These are phyloP conservation scores for Actinomortierella wolfii DNA, from an alignment of 371 early-diverging fungal genomes.

Conservation along the genomic window DNA sequence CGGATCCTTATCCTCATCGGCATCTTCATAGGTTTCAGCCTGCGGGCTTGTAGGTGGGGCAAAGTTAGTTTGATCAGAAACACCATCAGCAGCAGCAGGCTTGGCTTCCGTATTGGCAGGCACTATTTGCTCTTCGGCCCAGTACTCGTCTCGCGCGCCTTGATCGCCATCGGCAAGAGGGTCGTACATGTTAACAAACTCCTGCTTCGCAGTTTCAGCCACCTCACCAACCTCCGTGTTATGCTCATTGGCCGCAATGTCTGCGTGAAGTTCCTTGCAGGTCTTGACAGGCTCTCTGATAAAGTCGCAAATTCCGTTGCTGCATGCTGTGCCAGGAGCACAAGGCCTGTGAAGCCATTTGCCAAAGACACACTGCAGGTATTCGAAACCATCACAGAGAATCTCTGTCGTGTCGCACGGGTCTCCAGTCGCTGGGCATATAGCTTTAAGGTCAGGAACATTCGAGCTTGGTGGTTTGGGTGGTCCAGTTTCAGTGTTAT, in stretches of 20 bases:
- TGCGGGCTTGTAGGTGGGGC: no score
- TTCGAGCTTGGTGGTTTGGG: background rate
- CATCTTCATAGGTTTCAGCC: background rate
- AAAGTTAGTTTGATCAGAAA: background rate
- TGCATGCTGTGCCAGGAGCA: constrained; percentile 28
- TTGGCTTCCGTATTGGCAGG: background rate
- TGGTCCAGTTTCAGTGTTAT: background rate
- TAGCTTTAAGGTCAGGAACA: background rate
- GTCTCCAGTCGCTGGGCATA: constrained; percentile 15
- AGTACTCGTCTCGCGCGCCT: background rate
- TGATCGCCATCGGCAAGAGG: background rate
- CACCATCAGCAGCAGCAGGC: background rate
- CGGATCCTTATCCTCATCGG: background rate
- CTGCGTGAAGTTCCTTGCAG: constrained; percentile 18
- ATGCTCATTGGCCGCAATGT: background rate
- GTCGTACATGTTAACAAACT: constrained; percentile 13
- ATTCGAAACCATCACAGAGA: constrained; percentile 24
- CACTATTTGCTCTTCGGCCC: background rate
- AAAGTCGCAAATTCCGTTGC: constrained; percentile 20
- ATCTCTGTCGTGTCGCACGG: background rate
- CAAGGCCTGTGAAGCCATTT: constrained; percentile 16
- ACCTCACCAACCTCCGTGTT: constrained; percentile 3
- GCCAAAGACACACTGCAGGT: constrained; percentile 12
- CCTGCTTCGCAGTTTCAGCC: constrained; percentile 14
- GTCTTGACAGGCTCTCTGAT: constrained; percentile 13